Base-by-base conservation (phyloP, 345 rosid genomes). In the Eucalyptus pauciflora region DNA sequence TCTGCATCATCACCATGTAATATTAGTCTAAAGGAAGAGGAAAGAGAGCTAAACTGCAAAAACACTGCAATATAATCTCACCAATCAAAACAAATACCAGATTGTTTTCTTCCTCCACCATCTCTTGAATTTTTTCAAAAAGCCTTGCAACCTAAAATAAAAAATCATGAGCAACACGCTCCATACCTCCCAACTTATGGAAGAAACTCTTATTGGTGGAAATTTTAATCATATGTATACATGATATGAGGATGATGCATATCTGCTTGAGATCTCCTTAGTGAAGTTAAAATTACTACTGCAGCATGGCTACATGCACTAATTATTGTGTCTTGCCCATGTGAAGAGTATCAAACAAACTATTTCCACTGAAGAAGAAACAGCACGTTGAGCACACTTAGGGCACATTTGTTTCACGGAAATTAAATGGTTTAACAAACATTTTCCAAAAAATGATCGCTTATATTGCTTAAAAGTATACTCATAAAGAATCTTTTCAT, bases 51-150 rank as follows among this genome's bases (percentile, higher is more conserved):
- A 87, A 88, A 50, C 86, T 27, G 20, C 86, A 86, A 50, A 31
- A 58, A 71, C 6, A 41, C 27, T 43, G 60, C 43, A 10, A 81
- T 20, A 90, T 88, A 86, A 89, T 90, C 99, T 95, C 95, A 98
- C 99, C 99, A 89, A 98, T 97, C 94, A 98, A 92, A 93, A 98
- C 99, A 96, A 97, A 96, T 92, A 98, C 98, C 92, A 98, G 95
- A 93, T 94, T 97, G 96, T 93, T 95, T 91, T 98, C 99, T 95
- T 98, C 99, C 94, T 98, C 99, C 86, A 96, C 96, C 99, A 98
- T 97, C 92, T 98, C 99, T 95, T 98, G 99, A 91, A 98, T 98
- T 90, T 98, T 98, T 86, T 96, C 98, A 92, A 98, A 98, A 91
- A 98, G 99, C 95, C 95, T 96, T 85, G 99, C 99, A 71, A 98